Evolutionary conservation across 345 rosid species (phyloP).

Genomic region (Dipteronia dyeriana): DNA sequence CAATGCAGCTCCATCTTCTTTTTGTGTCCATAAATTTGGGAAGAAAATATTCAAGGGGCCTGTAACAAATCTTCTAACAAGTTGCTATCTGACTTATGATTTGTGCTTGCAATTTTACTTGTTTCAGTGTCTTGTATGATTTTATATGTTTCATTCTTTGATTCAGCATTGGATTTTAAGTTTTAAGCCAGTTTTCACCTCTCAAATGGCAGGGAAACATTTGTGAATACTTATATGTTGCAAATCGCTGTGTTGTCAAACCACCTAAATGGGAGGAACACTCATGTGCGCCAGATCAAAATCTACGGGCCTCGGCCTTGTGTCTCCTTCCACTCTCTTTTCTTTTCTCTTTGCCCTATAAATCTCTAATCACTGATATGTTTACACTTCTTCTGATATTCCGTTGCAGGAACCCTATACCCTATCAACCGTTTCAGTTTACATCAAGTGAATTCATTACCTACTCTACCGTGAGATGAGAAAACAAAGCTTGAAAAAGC

Average conservation of each 20-base stretch:
- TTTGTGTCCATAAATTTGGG: background rate
- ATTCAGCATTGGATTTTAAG: background rate
- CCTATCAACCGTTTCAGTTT: conserved; percentile 67
- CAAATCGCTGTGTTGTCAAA: conserved; percentile 77
- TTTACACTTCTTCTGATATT: background rate
- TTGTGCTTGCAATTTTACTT: background rate
- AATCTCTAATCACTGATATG: background rate
- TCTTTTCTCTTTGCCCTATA: background rate
- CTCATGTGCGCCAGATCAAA: conserved; percentile 23
- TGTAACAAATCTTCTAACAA: background rate
- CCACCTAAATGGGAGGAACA: conserved; percentile 19
- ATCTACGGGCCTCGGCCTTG: conserved; percentile 21
- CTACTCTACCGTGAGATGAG: conserved; percentile 58
- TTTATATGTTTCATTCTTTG: background rate
- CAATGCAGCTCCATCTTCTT: background rate
- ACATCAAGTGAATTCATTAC: conserved; percentile 71
- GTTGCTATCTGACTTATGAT: background rate
- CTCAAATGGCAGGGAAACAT: conserved; percentile 64
- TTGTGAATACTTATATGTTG: conserved; percentile 84
- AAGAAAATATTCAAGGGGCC: background rate
- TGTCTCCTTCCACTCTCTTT: background rate
- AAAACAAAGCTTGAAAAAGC: conserved; percentile 17
- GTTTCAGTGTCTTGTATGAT: background rate
- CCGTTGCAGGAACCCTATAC: conserved; percentile 15
- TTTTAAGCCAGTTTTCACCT: conserved; percentile 1